These are phyloP conservation scores for Candida gorgasii DNA, from an alignment of 805 yeast genomes.

Conservation along the genomic window DNA sequence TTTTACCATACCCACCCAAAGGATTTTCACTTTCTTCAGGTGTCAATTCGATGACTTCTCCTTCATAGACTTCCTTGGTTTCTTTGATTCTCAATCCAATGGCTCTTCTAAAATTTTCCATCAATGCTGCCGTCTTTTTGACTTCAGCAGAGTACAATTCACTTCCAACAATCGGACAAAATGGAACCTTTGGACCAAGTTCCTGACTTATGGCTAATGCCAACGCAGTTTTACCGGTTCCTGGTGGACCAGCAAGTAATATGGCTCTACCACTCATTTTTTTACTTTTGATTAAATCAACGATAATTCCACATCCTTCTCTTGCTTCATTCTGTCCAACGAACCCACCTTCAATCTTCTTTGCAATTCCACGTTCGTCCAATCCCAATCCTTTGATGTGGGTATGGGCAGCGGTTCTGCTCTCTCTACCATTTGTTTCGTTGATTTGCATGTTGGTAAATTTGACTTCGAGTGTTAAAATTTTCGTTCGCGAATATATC, in stretches of 20 bases:
- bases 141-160: conserved; percentile 96
- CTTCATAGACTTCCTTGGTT: conserved; percentile 96
- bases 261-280: conserved; percentile 97
- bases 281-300: conserved; percentile 88
- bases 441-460: conserved; percentile 67
- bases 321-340: conserved; percentile 76
- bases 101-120: conserved; percentile 96
- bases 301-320: conserved; percentile 93
- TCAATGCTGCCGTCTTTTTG: conserved; percentile 91
- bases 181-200: conserved; percentile 95
- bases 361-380: conserved; percentile 86
- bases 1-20: conserved; percentile 96
- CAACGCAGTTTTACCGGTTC: conserved; percentile 97
- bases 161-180: conserved; percentile 94
- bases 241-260: conserved; percentile 94
- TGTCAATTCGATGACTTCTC: conserved; percentile 93
- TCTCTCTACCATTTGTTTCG: conserved; percentile 54
- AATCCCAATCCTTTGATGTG: conserved; percentile 94
- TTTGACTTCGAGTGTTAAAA: not conserved
- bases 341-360: conserved; percentile 83
- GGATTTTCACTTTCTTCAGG: conserved; percentile 98
- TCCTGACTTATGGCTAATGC: conserved; percentile 96
- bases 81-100: conserved; percentile 95
- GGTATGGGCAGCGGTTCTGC: conserved; percentile 92
- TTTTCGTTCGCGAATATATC: conserved; percentile 1